A percentile compares a stretch with the other conserved stretches of the same genome.
Evolutionary conservation across 306 rosid species (phyloP).

Genomic region (Glycine latifolia): DNA sequence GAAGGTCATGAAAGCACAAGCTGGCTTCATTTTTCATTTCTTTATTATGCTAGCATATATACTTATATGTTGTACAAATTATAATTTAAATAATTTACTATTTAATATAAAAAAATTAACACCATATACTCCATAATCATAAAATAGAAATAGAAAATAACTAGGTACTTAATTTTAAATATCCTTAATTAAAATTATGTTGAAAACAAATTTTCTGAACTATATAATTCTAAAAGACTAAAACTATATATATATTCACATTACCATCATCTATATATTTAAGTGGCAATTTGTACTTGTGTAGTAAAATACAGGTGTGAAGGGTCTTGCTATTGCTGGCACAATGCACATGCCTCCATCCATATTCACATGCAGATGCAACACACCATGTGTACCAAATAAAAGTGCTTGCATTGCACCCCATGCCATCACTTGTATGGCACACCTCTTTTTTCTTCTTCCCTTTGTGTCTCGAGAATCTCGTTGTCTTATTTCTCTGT

Average conservation of each 20-base stretch:
- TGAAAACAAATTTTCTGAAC: neutral
- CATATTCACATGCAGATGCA: slow-evolving; percentile 54
- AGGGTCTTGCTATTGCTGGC: slow-evolving; percentile 39
- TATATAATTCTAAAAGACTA: neutral
- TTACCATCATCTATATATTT: neutral
- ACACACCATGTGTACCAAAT: slow-evolving; percentile 30
- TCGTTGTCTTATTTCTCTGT: neutral
- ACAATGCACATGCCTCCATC: slow-evolving; percentile 50
- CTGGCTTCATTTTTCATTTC: neutral
- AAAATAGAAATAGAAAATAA: neutral
- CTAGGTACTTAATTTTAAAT: neutral
- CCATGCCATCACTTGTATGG: neutral
- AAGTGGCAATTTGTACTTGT: slow-evolving; percentile 8
- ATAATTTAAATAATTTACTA: neutral
- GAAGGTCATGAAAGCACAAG: neutral
- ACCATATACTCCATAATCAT: neutral
- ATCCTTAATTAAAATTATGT: neutral
- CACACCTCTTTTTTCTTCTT: slow-evolving; percentile 1
- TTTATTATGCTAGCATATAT: neutral
- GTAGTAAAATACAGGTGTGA: neutral
- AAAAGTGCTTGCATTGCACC: slow-evolving; percentile 25
- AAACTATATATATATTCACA: neutral
- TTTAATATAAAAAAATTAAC: neutral
- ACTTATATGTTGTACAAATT: neutral
- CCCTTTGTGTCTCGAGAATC: neutral